Evolutionary conservation across 352 stramenopile species (phyloP).

Genomic region (Globisporangium paroecandrum): DNA sequence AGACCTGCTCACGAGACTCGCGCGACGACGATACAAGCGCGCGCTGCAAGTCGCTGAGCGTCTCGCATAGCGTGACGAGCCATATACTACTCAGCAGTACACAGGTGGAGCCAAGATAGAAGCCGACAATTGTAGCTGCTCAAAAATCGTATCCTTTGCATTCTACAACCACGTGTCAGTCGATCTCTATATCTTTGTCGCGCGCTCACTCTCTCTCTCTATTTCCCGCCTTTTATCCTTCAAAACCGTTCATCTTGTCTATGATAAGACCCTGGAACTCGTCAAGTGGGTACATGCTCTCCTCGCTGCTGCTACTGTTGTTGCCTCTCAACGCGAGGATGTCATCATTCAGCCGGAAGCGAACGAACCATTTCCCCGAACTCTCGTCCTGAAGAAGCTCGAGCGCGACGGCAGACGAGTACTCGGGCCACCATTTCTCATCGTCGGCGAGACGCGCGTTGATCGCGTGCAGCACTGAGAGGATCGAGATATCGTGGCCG

Average conservation of each 20-base stretch:
- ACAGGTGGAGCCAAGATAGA: neutral
- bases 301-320: conserved; percentile 1
- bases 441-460: conserved; percentile 41
- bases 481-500: conserved; percentile 76
- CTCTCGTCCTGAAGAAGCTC: conserved; percentile 66
- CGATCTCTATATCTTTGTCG: neutral
- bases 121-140: neutral
- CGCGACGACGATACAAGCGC: conserved; percentile 73
- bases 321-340: conserved; percentile 26
- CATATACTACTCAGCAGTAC: conserved; percentile 13
- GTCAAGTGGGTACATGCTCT: conserved; percentile 27
- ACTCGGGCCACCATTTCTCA: conserved; percentile 65
- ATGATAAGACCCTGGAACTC: conserved; percentile 42
- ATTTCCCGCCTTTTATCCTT: neutral
- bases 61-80: conserved; percentile 27
- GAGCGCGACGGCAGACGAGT: conserved; percentile 60
- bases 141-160: neutral
- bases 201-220: neutral
- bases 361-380: conserved; percentile 51
- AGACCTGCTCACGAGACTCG: conserved; percentile 53
- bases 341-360: conserved; percentile 47
- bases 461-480: conserved; percentile 71
- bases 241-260: conserved; percentile 21
- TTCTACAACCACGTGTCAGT: neutral
- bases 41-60: conserved; percentile 72